A percentile compares a stretch with the other conserved stretches of the same genome.
Evolutionary conservation across 306 rosid genomes (phyloP).

Genomic region (Pyrus communis): DNA sequence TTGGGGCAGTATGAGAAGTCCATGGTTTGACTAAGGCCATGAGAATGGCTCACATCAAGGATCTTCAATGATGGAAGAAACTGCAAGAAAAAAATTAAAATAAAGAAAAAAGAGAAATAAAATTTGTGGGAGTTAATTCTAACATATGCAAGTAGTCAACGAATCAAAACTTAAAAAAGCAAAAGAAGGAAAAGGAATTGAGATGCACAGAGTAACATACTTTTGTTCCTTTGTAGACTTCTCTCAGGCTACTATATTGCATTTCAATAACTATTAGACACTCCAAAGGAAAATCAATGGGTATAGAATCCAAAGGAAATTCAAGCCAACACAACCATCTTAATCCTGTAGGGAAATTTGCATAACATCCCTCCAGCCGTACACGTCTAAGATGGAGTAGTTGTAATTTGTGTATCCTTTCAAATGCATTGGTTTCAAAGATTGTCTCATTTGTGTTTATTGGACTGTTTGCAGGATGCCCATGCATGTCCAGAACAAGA

Average conservation of each 20-base stretch:
- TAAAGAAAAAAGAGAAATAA: background rate
- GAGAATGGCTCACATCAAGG: slow-evolving; percentile 11
- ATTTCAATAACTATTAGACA: slow-evolving; percentile 4
- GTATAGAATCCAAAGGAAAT: slow-evolving; percentile 1
- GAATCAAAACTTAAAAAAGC: background rate
- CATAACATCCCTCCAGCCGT: background rate
- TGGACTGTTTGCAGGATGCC: background rate
- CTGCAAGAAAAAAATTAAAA: background rate
- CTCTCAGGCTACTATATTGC: background rate
- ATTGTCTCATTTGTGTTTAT: background rate
- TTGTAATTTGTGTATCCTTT: background rate
- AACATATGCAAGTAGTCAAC: background rate
- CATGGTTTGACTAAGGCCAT: background rate
- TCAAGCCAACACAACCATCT: slow-evolving; percentile 3
- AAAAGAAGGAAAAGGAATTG: background rate
- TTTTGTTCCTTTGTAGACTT: background rate
- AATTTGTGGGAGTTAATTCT: background rate
- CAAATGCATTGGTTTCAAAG: background rate
- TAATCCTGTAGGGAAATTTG: background rate
- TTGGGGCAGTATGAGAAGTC: background rate
- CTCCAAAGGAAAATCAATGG: background rate
- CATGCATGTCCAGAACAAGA: background rate
- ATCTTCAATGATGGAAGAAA: background rate
- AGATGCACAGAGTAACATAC: background rate
- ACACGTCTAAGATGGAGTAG: background rate